Evolutionary conservation across 2,329 filamentous ascomycete genomes (phyloP).

Genomic region (Neofusicoccum ribis): DNA sequence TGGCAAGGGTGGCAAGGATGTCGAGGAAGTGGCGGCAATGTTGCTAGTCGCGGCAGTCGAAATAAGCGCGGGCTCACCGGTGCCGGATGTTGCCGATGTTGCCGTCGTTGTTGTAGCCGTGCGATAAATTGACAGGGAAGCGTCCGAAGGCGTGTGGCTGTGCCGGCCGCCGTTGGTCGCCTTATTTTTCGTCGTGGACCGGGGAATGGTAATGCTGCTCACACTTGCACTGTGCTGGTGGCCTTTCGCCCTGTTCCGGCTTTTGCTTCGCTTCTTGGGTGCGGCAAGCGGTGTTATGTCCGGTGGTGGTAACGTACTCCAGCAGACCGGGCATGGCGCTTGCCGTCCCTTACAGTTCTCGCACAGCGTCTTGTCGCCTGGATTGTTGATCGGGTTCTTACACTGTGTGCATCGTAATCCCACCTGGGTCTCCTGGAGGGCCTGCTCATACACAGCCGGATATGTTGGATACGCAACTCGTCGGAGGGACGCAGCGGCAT

Average conservation of each 20-base stretch:
- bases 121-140: constrained; percentile 2
- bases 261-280: constrained; percentile 14
- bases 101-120: constrained; percentile 2
- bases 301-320: constrained; percentile 45
- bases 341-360: constrained; percentile 49
- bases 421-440: constrained; percentile 54
- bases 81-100: background rate
- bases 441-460: constrained; percentile 59
- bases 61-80: background rate
- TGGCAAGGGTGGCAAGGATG: constrained; percentile 23
- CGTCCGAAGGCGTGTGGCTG: constrained; percentile 16
- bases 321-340: constrained; percentile 47
- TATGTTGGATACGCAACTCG: constrained; percentile 56
- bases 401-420: constrained; percentile 59
- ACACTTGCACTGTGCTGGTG: constrained; percentile 13
- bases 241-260: background rate
- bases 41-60: background rate
- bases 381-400: constrained; percentile 56
- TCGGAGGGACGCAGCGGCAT: constrained; percentile 57
- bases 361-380: constrained; percentile 52
- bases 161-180: constrained; percentile 3
- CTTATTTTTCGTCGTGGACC: background rate
- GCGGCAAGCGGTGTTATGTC: constrained; percentile 28
- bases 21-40: background rate
- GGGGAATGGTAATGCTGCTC: constrained; percentile 16